Percentiles rank a stretch among this genome's conserved stretches.
Conservation (phyloP, 169 alveolate genomes). For the Cryptosporidium viatorum region DNA sequence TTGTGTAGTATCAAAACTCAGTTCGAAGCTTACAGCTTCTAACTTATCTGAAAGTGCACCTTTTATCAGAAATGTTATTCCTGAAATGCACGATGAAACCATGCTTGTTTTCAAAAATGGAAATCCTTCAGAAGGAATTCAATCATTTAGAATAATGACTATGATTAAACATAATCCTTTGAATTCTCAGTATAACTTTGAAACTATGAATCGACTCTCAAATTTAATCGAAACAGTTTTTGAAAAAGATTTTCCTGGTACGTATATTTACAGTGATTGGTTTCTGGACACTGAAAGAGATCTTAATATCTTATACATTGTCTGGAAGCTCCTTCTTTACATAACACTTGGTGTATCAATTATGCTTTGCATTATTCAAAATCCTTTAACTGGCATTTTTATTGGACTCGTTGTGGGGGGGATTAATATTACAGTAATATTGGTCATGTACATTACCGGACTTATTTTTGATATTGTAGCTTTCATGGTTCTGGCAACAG, state of each 20-base stretch:
- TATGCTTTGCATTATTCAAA: conserved; percentile 72
- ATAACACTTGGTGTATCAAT: conserved; percentile 64
- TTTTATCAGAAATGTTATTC: conserved; percentile 53
- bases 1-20: conserved; percentile 41
- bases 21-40: conserved; percentile 19
- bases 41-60: conserved; percentile 30
- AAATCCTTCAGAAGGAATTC: conserved; percentile 49
- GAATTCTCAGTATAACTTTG: conserved; percentile 50
- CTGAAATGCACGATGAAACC: conserved; percentile 70
- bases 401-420: conserved; percentile 73
- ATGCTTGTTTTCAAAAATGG: conserved; percentile 64
- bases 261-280: conserved; percentile 71
- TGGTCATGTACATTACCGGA: conserved; percentile 65
- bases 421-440: conserved; percentile 39
- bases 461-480: conserved; percentile 69
- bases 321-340: conserved; percentile 63
- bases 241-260: conserved; percentile 64
- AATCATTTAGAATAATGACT: conserved; percentile 43
- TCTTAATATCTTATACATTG: conserved; percentile 28
- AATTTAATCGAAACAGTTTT: conserved; percentile 47
- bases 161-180: conserved; percentile 51
- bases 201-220: conserved; percentile 30
- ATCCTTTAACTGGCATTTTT: conserved; percentile 67
- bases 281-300: conserved; percentile 69
- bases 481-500: conserved; percentile 70